Conservation (phyloP, 805 yeast genomes). For the Cyberlindnera maritima region DNA sequence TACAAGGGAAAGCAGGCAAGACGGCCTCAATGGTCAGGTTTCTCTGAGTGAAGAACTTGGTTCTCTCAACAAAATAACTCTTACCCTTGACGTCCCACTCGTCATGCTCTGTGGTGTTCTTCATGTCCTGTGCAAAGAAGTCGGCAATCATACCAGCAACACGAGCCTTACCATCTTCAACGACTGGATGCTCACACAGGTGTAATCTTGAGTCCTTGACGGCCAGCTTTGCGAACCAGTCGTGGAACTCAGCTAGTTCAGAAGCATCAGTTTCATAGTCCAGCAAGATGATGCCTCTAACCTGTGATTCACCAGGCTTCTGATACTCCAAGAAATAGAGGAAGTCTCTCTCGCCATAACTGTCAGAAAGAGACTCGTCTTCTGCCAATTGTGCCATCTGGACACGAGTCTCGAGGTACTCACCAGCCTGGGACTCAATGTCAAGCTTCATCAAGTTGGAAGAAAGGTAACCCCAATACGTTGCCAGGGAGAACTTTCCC, state of each 20-base stretch:
- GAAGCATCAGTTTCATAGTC: slow-evolving; percentile 28
- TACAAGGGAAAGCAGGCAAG: slow-evolving; percentile 64
- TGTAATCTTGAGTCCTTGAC: slow-evolving; percentile 34
- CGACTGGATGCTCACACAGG: slow-evolving; percentile 10
- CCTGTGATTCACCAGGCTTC: slow-evolving; percentile 27
- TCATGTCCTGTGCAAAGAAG: slow-evolving; percentile 43
- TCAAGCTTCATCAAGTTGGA: background rate
- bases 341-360: background rate
- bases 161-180: slow-evolving; percentile 10
- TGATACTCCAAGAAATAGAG: background rate
- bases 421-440: background rate
- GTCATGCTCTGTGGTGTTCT: slow-evolving; percentile 39
- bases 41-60: slow-evolving; percentile 48
- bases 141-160: slow-evolving; percentile 35
- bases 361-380: background rate
- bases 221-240: slow-evolving; percentile 38
- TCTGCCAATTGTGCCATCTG: background rate
- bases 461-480: slow-evolving; percentile 27
- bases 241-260: slow-evolving; percentile 21
- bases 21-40: slow-evolving; percentile 50
- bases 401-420: background rate
- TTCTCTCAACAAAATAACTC: slow-evolving; percentile 38
- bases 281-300: slow-evolving; percentile 37
- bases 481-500: slow-evolving; percentile 28
- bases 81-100: slow-evolving; percentile 53